Base-by-base conservation (phyloP, 2,329 filamentous ascomycete genomes). In the Hypomyces perniciosus region DNA sequence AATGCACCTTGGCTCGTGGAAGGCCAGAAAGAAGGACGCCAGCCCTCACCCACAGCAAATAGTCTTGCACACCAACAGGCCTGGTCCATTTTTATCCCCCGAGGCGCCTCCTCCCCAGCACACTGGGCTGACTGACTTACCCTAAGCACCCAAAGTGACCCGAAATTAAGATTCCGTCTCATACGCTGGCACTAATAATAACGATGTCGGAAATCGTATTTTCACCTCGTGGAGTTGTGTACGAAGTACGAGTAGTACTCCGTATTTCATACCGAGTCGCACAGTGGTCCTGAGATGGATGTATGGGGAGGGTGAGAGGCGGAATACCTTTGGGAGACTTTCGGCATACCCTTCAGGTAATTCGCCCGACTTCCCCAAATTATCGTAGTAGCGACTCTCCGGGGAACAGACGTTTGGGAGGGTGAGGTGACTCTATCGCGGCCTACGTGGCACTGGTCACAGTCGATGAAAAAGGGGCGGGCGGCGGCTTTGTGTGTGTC, bases 401-500 rank as follows among this genome's bases (percentile, higher is more conserved):
- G 13, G 48, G 8, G 13, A 5, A n/a, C 27, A 42, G 41, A 26
- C 5, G 43, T 42, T 27, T 13, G 45, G 48, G 38, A 46, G 38
- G 48, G 43, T 37, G 48, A 45, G 42, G 48, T 46, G 43, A 46
- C 38, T 38, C 40, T 51, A 46, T 53, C 44, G 52, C 46, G 28
- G 48, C 30, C 52, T 54, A 54, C 52, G 52, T 54, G 52, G 52
- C 52, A 54, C 52, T 54, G 48, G 40, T 54, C 52, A 50, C 48
- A 44, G 44, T 50, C 52, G 43, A 54, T 34, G 10, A 54, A 54
- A 52, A 44, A 50, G 48, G 46, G 51, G 51, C 48, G 48, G 52
- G 52, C 44, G 48, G 44, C 48, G 44, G 39, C 51, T 31, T 51
- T 33, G 44, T 42, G 44, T 43, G 51, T 46, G 47, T 8, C 43